These are phyloP conservation scores for Sambucus nigra DNA, from an alignment of 129 eudicot species.

Conservation along the genomic window DNA sequence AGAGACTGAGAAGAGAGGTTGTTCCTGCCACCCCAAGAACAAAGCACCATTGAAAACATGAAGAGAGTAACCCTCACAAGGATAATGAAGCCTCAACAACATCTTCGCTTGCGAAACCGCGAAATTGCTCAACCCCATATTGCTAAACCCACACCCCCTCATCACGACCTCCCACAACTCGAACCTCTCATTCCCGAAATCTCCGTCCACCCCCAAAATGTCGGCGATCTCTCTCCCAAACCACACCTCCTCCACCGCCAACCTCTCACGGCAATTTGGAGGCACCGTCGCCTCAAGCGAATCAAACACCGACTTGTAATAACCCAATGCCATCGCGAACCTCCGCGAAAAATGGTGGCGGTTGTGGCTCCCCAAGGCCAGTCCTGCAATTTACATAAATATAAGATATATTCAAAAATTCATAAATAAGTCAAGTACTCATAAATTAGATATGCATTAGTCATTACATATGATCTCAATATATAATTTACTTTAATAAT, in stretches of 20 bases:
- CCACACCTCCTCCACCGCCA: conserved; percentile 63
- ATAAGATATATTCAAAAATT: too few species aligned
- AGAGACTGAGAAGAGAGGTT: conserved; percentile 71
- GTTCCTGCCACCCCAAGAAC: conserved; percentile 81
- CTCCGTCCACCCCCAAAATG: conserved; percentile 47
- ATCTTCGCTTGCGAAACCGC: conserved; percentile 69
- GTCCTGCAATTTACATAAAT: too few species aligned
- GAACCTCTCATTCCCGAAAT: conserved; percentile 40
- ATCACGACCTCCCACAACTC: conserved; percentile 59
- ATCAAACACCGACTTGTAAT: conserved; percentile 58
- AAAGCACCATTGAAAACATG: conserved; percentile 39
- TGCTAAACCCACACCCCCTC: conserved; percentile 40
- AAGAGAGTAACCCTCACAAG: conserved; percentile 71
- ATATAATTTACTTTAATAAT: conserved; percentile 26
- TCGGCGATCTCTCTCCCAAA: conserved; percentile 63
- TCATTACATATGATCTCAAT: not conserved
- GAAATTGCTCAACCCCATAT: conserved; percentile 43
- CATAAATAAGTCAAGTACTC: too few species aligned
- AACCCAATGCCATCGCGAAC: conserved; percentile 49
- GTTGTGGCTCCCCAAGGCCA: conserved; percentile 57
- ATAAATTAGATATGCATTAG: too few species aligned
- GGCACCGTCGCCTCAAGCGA: conserved; percentile 82
- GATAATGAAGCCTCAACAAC: conserved; percentile 72
- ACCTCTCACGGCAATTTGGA: conserved; percentile 56
- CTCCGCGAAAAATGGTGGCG: conserved; percentile 41